Evolutionary conservation across 176 grass and related monocot species (phyloP).

Genomic region (Elaeis guineensis): DNA sequence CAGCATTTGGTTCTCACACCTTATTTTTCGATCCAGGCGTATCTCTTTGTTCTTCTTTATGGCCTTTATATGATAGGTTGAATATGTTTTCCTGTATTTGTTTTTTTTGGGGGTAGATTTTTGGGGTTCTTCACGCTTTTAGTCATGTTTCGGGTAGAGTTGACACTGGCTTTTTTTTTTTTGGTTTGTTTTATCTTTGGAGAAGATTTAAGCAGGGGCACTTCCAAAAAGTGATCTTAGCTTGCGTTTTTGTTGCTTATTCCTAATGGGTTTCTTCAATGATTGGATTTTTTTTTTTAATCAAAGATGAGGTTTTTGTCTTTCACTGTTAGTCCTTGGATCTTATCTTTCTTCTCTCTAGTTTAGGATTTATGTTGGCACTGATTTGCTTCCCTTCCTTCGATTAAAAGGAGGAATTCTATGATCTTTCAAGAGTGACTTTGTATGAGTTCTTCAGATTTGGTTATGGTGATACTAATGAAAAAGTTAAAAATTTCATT

Average conservation of each 20-base stretch:
- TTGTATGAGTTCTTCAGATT: neutral
- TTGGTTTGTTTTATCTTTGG: no score
- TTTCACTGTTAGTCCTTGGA: neutral
- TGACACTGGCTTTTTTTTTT: no score
- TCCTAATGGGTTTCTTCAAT: constrained; percentile 2
- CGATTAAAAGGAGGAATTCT: neutral
- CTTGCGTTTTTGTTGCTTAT: neutral
- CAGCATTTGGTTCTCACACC: constrained; percentile 18
- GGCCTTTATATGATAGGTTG: neutral
- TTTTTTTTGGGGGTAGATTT: no score
- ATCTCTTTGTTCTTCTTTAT: constrained; percentile 6
- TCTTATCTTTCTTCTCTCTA: neutral
- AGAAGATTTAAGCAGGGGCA: neutral
- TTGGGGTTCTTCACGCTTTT: no score
- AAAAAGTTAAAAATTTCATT: neutral
- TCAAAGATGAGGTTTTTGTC: neutral
- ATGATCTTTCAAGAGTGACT: neutral
- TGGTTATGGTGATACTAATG: neutral
- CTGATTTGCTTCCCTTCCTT: neutral
- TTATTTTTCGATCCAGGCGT: constrained; percentile 20
- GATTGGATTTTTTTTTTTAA: neutral
- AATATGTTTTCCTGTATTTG: no score
- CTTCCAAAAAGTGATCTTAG: neutral
- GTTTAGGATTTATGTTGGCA: neutral
- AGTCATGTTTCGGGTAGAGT: no score